Conservation (phyloP, 768 basidiomycete species). For the Suillus subaureus region DNA sequence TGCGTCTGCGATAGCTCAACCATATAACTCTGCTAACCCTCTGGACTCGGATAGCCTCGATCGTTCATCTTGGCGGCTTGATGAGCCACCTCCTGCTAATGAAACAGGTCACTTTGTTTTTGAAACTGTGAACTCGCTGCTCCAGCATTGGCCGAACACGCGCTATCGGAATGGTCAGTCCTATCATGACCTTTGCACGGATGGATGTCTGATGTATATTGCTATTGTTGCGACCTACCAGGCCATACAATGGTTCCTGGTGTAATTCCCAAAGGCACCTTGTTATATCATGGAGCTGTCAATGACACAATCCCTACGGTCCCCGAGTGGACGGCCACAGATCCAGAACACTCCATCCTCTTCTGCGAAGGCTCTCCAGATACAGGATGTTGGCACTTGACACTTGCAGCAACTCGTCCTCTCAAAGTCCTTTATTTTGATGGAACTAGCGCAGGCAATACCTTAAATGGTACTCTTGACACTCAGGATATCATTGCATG, state of each 20-base stretch:
- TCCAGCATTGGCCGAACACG: slow-evolving; percentile 50
- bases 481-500: slow-evolving; percentile 50
- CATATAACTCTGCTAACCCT: background rate
- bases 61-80: slow-evolving; percentile 24
- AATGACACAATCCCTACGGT: slow-evolving; percentile 25
- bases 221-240: background rate
- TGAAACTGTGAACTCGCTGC: slow-evolving; percentile 33
- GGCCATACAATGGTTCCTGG: slow-evolving; percentile 11
- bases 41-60: background rate
- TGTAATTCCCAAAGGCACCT: slow-evolving; percentile 11
- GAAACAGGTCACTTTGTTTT: slow-evolving; percentile 36
- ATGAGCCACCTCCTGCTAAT: slow-evolving; percentile 24
- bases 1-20: background rate
- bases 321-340: slow-evolving; percentile 39
- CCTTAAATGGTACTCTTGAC: slow-evolving; percentile 34
- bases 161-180: slow-evolving; percentile 46
- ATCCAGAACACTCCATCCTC: slow-evolving; percentile 40
- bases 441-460: slow-evolving; percentile 33
- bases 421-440: slow-evolving; percentile 37
- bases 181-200: background rate
- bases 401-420: slow-evolving; percentile 20
- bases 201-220: background rate
- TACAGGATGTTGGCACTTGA: slow-evolving; percentile 20
- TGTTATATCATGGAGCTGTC: slow-evolving; percentile 19
- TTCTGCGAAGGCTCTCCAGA: slow-evolving; percentile 33